Conservation (phyloP, 2,329 filamentous ascomycete species). For the Fusarium irregulare region DNA sequence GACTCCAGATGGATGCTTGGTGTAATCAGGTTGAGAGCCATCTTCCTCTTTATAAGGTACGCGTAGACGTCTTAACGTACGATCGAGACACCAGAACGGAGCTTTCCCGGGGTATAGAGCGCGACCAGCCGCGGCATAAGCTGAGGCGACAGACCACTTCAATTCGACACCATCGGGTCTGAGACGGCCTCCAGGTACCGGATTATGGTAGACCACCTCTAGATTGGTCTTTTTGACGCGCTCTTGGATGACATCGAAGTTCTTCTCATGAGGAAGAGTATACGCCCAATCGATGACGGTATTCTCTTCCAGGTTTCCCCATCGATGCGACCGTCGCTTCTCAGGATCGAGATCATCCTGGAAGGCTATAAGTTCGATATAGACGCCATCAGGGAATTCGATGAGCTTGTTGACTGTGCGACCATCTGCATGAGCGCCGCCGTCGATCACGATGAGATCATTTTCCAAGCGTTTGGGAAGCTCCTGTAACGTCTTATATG, state of each 20-base stretch:
- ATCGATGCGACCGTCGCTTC: conserved; percentile 19
- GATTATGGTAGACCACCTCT: background rate
- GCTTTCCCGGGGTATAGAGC: conserved; percentile 20
- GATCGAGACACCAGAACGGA: conserved; percentile 32
- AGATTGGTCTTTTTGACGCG: background rate
- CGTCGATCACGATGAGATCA: conserved; percentile 23
- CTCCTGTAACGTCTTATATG: conserved; percentile 15
- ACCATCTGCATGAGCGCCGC: conserved; percentile 23
- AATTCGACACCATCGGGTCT: conserved; percentile 27
- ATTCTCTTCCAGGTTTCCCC: conserved; percentile 25
- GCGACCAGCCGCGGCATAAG: background rate
- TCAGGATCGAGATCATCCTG: conserved; percentile 22
- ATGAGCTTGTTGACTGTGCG: conserved; percentile 31
- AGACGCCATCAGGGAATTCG: conserved; percentile 19
- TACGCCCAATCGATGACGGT: conserved; percentile 29
- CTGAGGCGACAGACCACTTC: conserved; percentile 31
- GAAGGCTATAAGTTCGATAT: conserved; percentile 35
- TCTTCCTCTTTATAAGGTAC: conserved; percentile 11
- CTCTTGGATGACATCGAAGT: conserved; percentile 13
- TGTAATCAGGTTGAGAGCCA: background rate
- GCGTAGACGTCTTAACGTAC: conserved; percentile 6
- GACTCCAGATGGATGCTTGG: conserved; percentile 12
- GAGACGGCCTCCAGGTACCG: conserved; percentile 24
- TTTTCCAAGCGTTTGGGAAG: conserved; percentile 9
- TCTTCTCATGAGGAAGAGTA: conserved; percentile 14